Evolutionary conservation across 352 stramenopile species (phyloP), one percentile per base, ranked within the genome.

Genomic region (Plasmopara halstedii): DNA sequence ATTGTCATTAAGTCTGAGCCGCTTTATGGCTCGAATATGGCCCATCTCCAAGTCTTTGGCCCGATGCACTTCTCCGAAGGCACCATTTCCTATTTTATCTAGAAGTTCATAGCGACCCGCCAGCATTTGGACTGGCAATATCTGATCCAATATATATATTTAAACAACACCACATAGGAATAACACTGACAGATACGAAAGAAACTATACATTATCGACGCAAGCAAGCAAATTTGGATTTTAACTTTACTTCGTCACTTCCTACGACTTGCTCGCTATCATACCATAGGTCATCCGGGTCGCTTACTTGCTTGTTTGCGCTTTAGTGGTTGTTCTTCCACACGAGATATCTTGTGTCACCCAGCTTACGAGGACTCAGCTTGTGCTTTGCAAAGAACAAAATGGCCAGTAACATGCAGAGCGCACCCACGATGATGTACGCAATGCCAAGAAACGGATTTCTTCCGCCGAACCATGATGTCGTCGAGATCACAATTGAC

Each of bases 341-440:
- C 45, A 97, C 92, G 40, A 98, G 67, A 72, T 98, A 98, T 23
- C 79, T 76, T 38, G 75, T 95, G 72, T 98, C 92, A 20, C 86
- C 94, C 50, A 98, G 70, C 65, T 96, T 97, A 46, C 95, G 85
- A 34, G 96, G 96, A 52, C 76, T 88, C 17, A 98, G 73, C 57
- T 92, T 86, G 63, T 98, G 88, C 71, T 99, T 99, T 31, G 89
- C 69, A 40, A 91, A 89, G 80, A 99, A 99, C 15, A 98, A 67
- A 20, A 97, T 68, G 13, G 84, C 95, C 32, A 98, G 73, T 29
- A 87, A 65, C 53, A 98, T 75, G 73, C 88, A 98, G 50, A 99
- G 84, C 36, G 69, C 66, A 44, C 96, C 97, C 22, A 98, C 93
- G 26, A 85, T 82, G 56, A 98, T 96, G 71, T 99, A 99, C 19